phyloP scores from a whole-genome alignment of 2,329 filamentous ascomycete species.

The Leptographium flavum region DNA sequence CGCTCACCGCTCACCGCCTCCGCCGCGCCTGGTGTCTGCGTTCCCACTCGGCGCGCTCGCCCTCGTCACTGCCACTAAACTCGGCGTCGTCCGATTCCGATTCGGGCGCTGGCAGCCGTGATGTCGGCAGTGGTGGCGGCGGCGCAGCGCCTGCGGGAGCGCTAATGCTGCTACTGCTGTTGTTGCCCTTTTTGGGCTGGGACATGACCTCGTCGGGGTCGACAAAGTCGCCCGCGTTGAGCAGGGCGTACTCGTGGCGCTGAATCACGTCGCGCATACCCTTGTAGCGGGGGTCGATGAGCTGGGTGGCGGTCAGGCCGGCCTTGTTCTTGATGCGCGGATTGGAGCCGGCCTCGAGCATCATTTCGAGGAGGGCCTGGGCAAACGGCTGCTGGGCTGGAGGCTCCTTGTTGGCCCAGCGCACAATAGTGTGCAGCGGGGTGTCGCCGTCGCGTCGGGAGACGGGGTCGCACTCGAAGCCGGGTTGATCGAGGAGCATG shows the following conservation, averaged over 20 bases:
- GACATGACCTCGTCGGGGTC: conserved; percentile 14
- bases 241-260: conserved; percentile 49
- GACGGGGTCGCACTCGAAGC: conserved; percentile 71
- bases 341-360: conserved; percentile 63
- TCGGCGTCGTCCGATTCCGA: conserved; percentile 47
- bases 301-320: conserved; percentile 54
- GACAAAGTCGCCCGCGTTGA: conserved; percentile 46
- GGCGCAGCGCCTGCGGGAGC: conserved; percentile 12
- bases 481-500: conserved; percentile 66
- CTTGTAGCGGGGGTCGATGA: conserved; percentile 57
- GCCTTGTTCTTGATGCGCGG: conserved; percentile 52
- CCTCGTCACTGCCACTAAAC: conserved; percentile 50
- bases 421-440: conserved; percentile 63
- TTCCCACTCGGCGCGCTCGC: conserved; percentile 49
- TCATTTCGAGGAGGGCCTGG: conserved; percentile 56
- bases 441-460: conserved; percentile 62
- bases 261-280: conserved; percentile 48
- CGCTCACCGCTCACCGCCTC: neutral
- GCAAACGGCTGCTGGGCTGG: conserved; percentile 50
- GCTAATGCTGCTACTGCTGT: conserved; percentile 3
- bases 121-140: neutral
- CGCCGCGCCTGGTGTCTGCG: conserved; percentile 23
- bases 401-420: conserved; percentile 58
- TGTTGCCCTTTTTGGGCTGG: conserved; percentile 8
- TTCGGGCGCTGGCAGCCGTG: too few relatives aligned